Conservation (phyloP, 202 grass and related monocot genomes). For the Sporobolus alterniflorus region DNA sequence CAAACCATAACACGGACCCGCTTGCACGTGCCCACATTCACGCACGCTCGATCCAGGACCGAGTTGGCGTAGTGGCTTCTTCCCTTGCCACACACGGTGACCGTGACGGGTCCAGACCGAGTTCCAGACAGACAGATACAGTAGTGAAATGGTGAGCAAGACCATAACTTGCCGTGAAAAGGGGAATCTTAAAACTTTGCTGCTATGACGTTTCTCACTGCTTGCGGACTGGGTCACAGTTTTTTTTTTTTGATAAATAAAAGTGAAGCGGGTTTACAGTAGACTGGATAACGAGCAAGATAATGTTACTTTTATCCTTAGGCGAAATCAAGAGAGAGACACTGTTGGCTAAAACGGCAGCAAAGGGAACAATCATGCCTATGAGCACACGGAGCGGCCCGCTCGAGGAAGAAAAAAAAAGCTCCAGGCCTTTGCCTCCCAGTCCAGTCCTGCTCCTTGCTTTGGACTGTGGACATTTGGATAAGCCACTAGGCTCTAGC, state of each 20-base stretch:
- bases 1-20: too few species aligned
- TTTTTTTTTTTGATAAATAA: too few species aligned
- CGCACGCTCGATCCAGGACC: too few species aligned
- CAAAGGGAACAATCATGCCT: conserved; percentile 40
- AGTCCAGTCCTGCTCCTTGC: too few species aligned
- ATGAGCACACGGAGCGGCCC: neutral
- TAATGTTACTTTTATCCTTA: neutral
- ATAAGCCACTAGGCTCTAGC: conserved; percentile 30
- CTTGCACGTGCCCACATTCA: conserved; percentile 16
- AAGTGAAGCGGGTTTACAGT: neutral
- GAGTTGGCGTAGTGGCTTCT: too few species aligned
- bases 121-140: neutral
- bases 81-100: neutral
- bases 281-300: neutral
- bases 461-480: conserved; percentile 29
- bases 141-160: neutral
- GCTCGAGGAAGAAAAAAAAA: conserved; percentile 21
- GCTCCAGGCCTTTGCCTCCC: conserved; percentile 4
- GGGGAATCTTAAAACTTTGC: neutral
- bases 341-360: conserved; percentile 49
- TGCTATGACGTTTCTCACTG: neutral
- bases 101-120: neutral
- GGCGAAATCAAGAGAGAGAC: conserved; percentile 46
- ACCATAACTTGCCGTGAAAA: neutral
- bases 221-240: neutral